Conservation (phyloP, 495 filamentous ascomycete genomes). For the Daldinia loculata region DNA sequence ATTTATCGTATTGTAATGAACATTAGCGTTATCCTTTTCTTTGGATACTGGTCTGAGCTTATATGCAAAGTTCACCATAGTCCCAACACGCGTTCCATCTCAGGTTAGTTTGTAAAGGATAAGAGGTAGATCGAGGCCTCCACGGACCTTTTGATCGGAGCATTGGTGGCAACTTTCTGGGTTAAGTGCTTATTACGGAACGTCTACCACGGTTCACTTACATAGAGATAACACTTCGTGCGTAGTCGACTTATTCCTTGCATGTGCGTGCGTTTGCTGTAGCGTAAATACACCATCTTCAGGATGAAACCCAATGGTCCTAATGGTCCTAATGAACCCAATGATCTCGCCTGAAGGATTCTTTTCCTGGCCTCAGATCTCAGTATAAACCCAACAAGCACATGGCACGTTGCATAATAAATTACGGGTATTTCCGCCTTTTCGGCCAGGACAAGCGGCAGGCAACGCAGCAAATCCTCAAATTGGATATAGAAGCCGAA, state of each 20-base stretch:
- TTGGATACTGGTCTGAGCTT: background rate
- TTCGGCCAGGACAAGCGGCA: background rate
- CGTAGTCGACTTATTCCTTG: background rate
- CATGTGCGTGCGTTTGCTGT: background rate
- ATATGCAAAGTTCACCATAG: background rate
- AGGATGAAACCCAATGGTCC: background rate
- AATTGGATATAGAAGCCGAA: background rate
- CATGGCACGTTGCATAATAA: conserved; percentile 20
- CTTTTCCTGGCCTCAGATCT: conserved; percentile 32
- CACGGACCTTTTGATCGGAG: conserved; percentile 7
- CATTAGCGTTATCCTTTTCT: background rate
- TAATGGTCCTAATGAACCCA: background rate
- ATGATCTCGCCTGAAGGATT: conserved; percentile 38
- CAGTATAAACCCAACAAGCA: conserved; percentile 13
- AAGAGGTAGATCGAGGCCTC: conserved; percentile 19
- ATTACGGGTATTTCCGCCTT: conserved; percentile 21
- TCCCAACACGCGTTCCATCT: background rate
- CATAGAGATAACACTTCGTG: background rate
- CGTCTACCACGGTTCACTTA: background rate
- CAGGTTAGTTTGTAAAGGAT: conserved; percentile 9
- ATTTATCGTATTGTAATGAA: background rate
- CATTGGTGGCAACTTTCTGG: conserved; percentile 6
- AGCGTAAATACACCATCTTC: background rate
- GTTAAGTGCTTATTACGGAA: conserved; percentile 3
- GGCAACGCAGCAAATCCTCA: conserved; percentile 1